phyloP scores from a whole-genome alignment of 371 early-diverging fungal genomes.

The Syncephalastrum racemosum region DNA sequence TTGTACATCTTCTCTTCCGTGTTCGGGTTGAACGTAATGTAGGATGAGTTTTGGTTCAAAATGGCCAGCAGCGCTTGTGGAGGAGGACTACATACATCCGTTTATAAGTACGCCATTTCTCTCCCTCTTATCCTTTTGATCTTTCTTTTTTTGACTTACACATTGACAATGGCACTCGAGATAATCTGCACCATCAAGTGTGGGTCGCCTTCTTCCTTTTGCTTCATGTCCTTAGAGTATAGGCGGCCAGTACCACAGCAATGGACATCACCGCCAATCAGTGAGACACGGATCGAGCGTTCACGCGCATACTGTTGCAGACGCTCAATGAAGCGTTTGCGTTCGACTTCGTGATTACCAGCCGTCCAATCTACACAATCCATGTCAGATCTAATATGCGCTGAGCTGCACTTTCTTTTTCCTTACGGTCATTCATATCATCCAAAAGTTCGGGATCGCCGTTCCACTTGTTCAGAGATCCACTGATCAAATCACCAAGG shows the following conservation, averaged over 20 bases:
- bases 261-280: slow-evolving; percentile 85
- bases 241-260: slow-evolving; percentile 74
- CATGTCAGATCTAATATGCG: background rate
- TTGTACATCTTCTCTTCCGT: slow-evolving; percentile 44
- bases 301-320: slow-evolving; percentile 67
- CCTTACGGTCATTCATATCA: slow-evolving; percentile 76
- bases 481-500: slow-evolving; percentile 37
- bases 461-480: slow-evolving; percentile 57
- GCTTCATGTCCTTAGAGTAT: slow-evolving; percentile 44
- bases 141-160: slow-evolving; percentile 12
- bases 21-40: slow-evolving; percentile 33
- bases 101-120: background rate
- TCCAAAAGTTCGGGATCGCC: slow-evolving; percentile 85
- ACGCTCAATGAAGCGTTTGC: slow-evolving; percentile 61
- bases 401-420: background rate
- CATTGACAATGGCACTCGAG: slow-evolving; percentile 77
- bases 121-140: background rate
- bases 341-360: slow-evolving; percentile 67
- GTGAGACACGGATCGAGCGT: slow-evolving; percentile 72
- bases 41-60: slow-evolving; percentile 36
- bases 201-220: slow-evolving; percentile 59
- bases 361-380: slow-evolving; percentile 63
- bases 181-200: slow-evolving; percentile 76
- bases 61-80: slow-evolving; percentile 40
- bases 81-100: slow-evolving; percentile 26